These are phyloP conservation scores for Suhomyces sp. DNA, from an alignment of 805 yeast species.

Conservation along the genomic window DNA sequence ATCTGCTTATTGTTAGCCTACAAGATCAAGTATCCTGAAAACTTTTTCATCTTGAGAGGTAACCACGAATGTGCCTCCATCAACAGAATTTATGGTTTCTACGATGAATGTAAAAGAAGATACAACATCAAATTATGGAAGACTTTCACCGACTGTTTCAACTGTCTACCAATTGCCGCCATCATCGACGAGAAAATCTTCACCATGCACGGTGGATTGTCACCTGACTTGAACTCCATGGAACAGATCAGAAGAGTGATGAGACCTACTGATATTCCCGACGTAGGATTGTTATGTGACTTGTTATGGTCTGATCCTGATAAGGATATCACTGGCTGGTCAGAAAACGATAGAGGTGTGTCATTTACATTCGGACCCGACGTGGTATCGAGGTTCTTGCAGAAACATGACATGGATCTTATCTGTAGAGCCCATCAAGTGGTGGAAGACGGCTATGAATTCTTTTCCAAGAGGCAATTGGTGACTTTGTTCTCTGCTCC, in stretches of 20 bases:
- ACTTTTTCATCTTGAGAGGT: slow-evolving; percentile 94
- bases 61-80: slow-evolving; percentile 98
- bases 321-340: slow-evolving; percentile 97
- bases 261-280: slow-evolving; percentile 99
- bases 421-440: slow-evolving; percentile 99
- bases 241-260: slow-evolving; percentile 97
- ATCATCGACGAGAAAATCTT: slow-evolving; percentile 96
- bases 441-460: slow-evolving; percentile 98
- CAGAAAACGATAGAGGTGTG: slow-evolving; percentile 98
- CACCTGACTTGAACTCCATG: slow-evolving; percentile 97
- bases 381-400: slow-evolving; percentile 92
- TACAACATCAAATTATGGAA: slow-evolving; percentile 98
- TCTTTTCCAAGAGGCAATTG: slow-evolving; percentile 91
- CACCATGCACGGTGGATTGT: slow-evolving; percentile 98
- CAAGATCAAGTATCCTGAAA: slow-evolving; percentile 97
- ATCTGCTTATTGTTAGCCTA: slow-evolving; percentile 91
- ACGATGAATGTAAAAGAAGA: slow-evolving; percentile 98
- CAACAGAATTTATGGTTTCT: slow-evolving; percentile 95
- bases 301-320: slow-evolving; percentile 98
- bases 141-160: slow-evolving; percentile 97
- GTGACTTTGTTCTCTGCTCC: slow-evolving; percentile 97
- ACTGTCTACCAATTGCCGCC: slow-evolving; percentile 97
- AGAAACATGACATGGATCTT: slow-evolving; percentile 96
- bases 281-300: slow-evolving; percentile 94
- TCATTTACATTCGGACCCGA: slow-evolving; percentile 99